Evolutionary conservation across 257 asterid genomes (phyloP).

Genomic region (Solanum infundibuliforme): DNA sequence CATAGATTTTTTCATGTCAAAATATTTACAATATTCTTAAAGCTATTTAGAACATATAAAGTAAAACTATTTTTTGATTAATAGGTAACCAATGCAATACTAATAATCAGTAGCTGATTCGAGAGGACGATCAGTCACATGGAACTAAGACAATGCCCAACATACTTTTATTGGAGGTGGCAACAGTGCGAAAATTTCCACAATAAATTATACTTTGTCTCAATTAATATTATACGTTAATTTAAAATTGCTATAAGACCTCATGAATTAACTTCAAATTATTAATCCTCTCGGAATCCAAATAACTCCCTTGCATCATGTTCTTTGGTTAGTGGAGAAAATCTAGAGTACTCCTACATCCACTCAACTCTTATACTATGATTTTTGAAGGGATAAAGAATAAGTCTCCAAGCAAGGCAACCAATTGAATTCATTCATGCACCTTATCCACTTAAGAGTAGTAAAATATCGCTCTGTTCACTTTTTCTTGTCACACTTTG

Average conservation of each 20-base stretch:
- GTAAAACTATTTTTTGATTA: background rate
- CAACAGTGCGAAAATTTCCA: background rate
- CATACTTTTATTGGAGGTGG: background rate
- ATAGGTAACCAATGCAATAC: background rate
- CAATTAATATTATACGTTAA: too few species aligned
- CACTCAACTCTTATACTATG: background rate
- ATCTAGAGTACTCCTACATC: background rate
- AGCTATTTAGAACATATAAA: background rate
- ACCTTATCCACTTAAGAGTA: background rate
- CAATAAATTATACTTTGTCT: background rate
- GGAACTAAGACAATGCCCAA: background rate
- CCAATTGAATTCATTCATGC: background rate
- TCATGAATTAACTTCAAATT: too few species aligned
- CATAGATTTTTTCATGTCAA: background rate
- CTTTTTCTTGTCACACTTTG: too few species aligned
- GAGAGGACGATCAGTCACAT: background rate
- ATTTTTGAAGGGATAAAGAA: background rate
- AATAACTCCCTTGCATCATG: background rate
- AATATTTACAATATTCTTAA: background rate
- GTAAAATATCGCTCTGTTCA: fast-evolving
- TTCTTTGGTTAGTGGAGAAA: background rate
- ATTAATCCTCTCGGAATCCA: background rate
- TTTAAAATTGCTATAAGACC: too few species aligned
- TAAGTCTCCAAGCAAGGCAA: background rate
- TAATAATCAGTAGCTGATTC: too few species aligned